Evolutionary conservation across 331 rosid genomes (phyloP).

Genomic region (Acacia pycnantha): DNA sequence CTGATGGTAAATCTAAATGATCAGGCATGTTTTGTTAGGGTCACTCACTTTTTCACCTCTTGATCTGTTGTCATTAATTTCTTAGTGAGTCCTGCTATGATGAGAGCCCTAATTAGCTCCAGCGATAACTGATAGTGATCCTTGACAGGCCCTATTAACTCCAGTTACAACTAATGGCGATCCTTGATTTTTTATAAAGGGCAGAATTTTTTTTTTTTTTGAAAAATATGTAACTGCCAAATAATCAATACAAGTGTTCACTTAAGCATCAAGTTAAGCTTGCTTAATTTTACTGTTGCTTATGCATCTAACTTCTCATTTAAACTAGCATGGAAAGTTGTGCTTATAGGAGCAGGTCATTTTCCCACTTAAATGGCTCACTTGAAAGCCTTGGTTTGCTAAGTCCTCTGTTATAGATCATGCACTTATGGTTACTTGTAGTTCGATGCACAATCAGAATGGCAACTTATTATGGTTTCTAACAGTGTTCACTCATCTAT

Average conservation of each 20-base stretch:
- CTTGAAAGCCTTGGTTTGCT: constrained; percentile 19
- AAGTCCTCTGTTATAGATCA: constrained; percentile 1
- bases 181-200: constrained; percentile 7
- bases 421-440: constrained; percentile 16
- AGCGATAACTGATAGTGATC: not conserved
- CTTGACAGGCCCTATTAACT: constrained; percentile 18
- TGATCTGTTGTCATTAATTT: not conserved
- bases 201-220: not conserved
- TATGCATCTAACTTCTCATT: constrained; percentile 4
- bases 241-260: not conserved
- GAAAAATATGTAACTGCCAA: not conserved
- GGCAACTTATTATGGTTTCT: constrained; percentile 18
- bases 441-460: constrained; percentile 12
- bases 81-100: constrained; percentile 13
- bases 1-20: constrained; percentile 2
- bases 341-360: not conserved
- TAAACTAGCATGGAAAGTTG: constrained; percentile 8
- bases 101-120: constrained; percentile 10
- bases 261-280: not conserved
- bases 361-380: constrained; percentile 2
- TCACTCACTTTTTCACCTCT: constrained; percentile 4
- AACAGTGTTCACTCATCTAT: constrained; percentile 25
- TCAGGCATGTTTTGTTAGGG: not conserved
- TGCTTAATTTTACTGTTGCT: constrained; percentile 16
- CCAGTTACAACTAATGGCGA: not conserved